These are phyloP conservation scores for Paramecium octaurelia DNA, from an alignment of 73 alveolate genomes.

Conservation along the genomic window DNA sequence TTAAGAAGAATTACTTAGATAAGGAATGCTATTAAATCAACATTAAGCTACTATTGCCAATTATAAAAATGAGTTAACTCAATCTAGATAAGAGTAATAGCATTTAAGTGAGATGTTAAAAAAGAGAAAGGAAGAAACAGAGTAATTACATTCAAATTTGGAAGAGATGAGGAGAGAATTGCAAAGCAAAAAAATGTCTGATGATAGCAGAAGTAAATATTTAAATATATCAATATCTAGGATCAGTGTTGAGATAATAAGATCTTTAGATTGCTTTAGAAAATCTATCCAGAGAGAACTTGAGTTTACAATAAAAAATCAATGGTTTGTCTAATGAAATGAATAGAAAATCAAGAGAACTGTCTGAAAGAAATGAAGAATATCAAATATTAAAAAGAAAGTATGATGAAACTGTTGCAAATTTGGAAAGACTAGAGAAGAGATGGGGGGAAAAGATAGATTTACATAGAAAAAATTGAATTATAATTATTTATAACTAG, in stretches of 20 bases:
- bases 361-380: slow-evolving; percentile 24
- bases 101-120: not conserved
- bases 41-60: not conserved
- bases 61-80: not conserved
- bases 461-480: slow-evolving; percentile 48
- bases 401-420: not conserved
- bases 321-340: not conserved
- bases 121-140: slow-evolving; percentile 42
- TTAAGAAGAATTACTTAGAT: slow-evolving; percentile 23
- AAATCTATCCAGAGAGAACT: not conserved
- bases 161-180: slow-evolving; percentile 19
- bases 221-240: not conserved
- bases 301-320: not conserved
- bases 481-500: not conserved
- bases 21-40: slow-evolving; percentile 43
- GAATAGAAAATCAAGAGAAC: slow-evolving; percentile 2
- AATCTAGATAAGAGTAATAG: slow-evolving; percentile 38
- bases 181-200: not conserved
- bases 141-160: not conserved
- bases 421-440: slow-evolving; percentile 21
- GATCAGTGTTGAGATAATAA: slow-evolving; percentile 12
- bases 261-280: slow-evolving; percentile 34
- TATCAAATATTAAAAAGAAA: slow-evolving; percentile 15
- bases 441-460: slow-evolving; percentile 50
- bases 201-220: slow-evolving; percentile 37